These are phyloP conservation scores for Eutrema salsugineum DNA, from an alignment of 441 rosid species.

Conservation along the genomic window DNA sequence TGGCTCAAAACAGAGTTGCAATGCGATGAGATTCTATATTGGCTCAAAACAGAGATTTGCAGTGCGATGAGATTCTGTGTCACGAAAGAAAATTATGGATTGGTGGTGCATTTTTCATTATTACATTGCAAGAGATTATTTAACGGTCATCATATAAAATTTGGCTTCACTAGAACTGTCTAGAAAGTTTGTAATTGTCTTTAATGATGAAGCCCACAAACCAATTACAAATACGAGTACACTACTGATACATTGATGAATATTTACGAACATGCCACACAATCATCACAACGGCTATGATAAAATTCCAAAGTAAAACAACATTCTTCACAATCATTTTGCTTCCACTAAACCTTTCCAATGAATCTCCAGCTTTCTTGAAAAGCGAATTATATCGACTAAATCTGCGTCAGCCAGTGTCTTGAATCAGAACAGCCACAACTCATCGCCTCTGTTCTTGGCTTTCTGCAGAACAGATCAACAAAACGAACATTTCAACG, in stretches of 20 bases:
- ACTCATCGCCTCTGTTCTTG: conserved; percentile 11
- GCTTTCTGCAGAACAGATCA: conserved; percentile 14
- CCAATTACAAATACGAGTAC: conserved; percentile 3
- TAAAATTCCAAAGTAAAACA: neutral
- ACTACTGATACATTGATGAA: conserved; percentile 19
- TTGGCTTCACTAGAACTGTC: neutral
- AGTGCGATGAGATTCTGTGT: neutral
- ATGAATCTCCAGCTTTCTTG: conserved; percentile 18
- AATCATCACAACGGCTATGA: conserved; percentile 25
- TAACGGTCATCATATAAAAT: neutral
- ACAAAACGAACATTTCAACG: neutral
- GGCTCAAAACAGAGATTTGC: neutral
- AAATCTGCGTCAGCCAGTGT: conserved; percentile 17
- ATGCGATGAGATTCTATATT: neutral
- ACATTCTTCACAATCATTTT: conserved; percentile 9
- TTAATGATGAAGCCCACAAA: conserved; percentile 2
- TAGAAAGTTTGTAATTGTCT: conserved; percentile 1
- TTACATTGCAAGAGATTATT: neutral
- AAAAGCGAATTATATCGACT: neutral
- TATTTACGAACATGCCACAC: conserved; percentile 28
- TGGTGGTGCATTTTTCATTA: neutral
- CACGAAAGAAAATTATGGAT: too few relatives aligned
- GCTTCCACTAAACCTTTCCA: conserved; percentile 8
- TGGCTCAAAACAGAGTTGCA: neutral
- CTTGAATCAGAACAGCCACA: neutral